Conservation (phyloP, 176 grass and related monocot genomes). For the Carex parvula region DNA sequence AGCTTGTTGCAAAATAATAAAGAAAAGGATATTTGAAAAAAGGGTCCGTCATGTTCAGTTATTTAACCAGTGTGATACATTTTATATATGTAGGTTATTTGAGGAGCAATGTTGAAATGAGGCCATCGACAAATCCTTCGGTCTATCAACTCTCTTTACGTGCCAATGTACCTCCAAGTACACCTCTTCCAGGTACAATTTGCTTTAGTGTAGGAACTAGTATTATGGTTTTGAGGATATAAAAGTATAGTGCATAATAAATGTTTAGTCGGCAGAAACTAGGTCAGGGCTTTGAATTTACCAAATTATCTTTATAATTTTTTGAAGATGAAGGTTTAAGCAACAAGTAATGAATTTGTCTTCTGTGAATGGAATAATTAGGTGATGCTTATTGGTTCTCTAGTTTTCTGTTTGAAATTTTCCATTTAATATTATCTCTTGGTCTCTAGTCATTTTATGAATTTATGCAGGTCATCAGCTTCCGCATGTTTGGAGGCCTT, state of each 20-base stretch:
- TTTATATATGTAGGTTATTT: constrained; percentile 14
- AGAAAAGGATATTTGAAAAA: not conserved
- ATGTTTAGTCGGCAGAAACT: not conserved
- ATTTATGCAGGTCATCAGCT: constrained; percentile 23
- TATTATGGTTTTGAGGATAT: not conserved
- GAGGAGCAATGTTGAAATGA: constrained; percentile 25
- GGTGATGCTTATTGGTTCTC: constrained; percentile 5
- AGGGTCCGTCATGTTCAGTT: not conserved
- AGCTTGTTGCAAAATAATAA: not conserved
- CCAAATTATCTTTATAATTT: not conserved
- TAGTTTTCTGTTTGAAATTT: not conserved
- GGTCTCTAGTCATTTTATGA: not conserved
- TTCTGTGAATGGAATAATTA: not conserved
- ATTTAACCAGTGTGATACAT: constrained; percentile 3
- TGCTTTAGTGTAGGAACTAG: not conserved
- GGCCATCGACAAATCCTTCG: constrained; percentile 12
- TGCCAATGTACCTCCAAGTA: constrained; percentile 11
- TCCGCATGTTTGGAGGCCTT: constrained; percentile 15
- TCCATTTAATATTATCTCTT: not conserved
- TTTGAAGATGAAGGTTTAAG: not conserved
- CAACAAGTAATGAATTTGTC: not conserved
- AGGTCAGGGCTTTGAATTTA: not conserved
- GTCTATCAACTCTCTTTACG: constrained; percentile 11
- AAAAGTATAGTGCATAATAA: not conserved
- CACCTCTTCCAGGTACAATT: constrained; percentile 25